Evolutionary conservation across 78 protist species (phyloP), one percentile per base, ranked within the genome.

Genomic region (Isochrysis galbana): DNA sequence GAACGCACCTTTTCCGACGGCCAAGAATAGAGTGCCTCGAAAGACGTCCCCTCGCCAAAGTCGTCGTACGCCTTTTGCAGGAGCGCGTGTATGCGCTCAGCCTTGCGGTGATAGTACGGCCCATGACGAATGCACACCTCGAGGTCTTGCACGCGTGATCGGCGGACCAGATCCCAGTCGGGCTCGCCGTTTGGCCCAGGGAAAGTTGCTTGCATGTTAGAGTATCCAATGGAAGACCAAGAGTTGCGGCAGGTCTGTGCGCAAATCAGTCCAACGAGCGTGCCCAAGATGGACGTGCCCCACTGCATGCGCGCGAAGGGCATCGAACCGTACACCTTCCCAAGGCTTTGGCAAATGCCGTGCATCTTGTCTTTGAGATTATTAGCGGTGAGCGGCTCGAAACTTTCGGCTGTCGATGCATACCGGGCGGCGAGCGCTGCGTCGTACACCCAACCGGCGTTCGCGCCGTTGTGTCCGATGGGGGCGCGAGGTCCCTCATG

Each of bases 251-350:
- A 42, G 14, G 47, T 78, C 87, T 78, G 87, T 1, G 87, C 87
- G 48, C 87, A 78, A 32, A 78, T 78, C 26, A 78, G 48, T 32
- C 87, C 87, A 34, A 78, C 51, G 26, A 78, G 87, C n/a, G 87
- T 78, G 48, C 87, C 87, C 17, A 78, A 1, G 34, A 78, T 23
- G 3, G 87, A 78, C 29, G 87, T 78, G 38, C 3, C 7, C 87
- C 87, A 78, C 1, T 77, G 34, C 36, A 17, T 2, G 3, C 26
- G 44, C 47, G 84, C n/a, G 46, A 39, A 77, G 29, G 84, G 84
- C 47, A 77, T 1, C 84, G 26, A 1, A 0, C 84, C 84, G 46
- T 77, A 77, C 34, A 77, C 84, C 0, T 10, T 19, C 84, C 22
- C 47, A 10, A 77, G 44, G 2, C 29, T 10, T 23, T 2, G 2